These are phyloP conservation scores for Anthoceros angustus DNA, from an alignment of 225 moss, liverwort and hornwort genomes.

Conservation along the genomic window DNA sequence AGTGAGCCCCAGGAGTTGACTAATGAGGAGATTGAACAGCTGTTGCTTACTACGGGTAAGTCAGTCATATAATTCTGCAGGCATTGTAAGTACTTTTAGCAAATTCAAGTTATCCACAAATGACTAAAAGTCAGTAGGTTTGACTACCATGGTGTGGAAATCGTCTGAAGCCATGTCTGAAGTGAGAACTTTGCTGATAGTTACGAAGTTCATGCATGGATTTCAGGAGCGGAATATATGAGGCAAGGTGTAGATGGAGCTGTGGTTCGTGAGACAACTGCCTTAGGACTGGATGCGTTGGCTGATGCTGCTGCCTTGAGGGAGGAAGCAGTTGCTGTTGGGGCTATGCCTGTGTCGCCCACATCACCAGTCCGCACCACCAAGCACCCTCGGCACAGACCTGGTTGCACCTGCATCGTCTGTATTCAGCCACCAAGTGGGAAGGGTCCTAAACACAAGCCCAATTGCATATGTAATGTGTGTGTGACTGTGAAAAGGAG, in stretches of 20 bases:
- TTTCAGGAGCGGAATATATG: background rate
- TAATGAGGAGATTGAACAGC: conserved; percentile 56
- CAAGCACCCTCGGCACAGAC: conserved; percentile 93
- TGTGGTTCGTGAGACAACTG: conserved; percentile 18
- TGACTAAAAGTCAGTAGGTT: background rate
- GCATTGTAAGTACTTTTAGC: background rate
- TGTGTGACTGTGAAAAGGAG: conserved; percentile 97
- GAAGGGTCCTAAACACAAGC: conserved; percentile 96
- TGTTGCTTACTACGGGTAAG: conserved; percentile 16
- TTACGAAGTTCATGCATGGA: background rate
- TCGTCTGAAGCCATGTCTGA: background rate
- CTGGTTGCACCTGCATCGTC: conserved; percentile 93
- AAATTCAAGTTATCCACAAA: background rate
- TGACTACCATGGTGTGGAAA: background rate
- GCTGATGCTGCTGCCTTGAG: conserved; percentile 73
- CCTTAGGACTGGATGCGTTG: conserved; percentile 73
- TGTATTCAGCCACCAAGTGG: conserved; percentile 99
- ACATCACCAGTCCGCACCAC: conserved; percentile 67
- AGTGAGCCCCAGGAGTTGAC: conserved; percentile 66
- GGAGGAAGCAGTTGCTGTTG: conserved; percentile 9
- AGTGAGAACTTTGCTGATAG: background rate
- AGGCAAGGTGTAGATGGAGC: conserved; percentile 3
- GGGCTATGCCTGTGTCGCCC: conserved; percentile 43
- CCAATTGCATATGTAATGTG: conserved; percentile 91
- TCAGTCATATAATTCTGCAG: background rate